These are phyloP conservation scores for Picea sitchensis DNA, from an alignment of 75 land plant genomes.

Conservation along the genomic window DNA sequence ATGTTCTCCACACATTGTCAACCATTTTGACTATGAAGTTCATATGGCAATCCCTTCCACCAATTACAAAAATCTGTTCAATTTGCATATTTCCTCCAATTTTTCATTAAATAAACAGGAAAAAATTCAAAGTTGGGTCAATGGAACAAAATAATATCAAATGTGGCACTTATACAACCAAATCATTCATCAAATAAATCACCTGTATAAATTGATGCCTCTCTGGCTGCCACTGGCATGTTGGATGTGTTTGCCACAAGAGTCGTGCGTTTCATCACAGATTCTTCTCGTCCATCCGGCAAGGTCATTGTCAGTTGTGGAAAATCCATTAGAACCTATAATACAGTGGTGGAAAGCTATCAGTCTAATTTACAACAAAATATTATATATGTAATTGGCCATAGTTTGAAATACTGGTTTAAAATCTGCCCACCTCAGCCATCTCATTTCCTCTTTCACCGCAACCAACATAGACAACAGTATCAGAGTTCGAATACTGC, in stretches of 20 bases:
- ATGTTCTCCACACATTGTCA: not conserved
- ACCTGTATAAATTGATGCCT: constrained; percentile 99
- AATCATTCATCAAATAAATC: not conserved
- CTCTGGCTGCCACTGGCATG: constrained; percentile 99
- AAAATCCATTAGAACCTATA: constrained; percentile 98
- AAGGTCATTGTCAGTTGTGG: constrained; percentile 99
- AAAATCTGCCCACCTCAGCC: constrained; percentile 82
- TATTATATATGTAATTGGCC: not conserved
- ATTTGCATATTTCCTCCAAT: no score
- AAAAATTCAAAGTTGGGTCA: no score
- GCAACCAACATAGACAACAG: constrained; percentile 99
- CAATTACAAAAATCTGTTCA: no score
- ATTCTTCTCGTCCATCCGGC: constrained; percentile 99
- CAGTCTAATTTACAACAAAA: not conserved
- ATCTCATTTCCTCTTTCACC: constrained; percentile 99
- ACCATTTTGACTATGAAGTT: no score
- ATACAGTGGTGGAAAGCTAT: not conserved
- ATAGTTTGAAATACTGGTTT: not conserved
- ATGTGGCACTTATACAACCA: not conserved
- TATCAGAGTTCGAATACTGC: constrained; percentile 99
- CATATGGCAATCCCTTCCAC: not conserved
- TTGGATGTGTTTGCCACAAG: constrained; percentile 99
- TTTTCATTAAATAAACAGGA: no score
- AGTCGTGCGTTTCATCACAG: constrained; percentile 99
- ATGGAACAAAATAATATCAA: no score